phyloP scores from a whole-genome alignment of 176 grass and related monocot species.

The Tillandsia leiboldiana region DNA sequence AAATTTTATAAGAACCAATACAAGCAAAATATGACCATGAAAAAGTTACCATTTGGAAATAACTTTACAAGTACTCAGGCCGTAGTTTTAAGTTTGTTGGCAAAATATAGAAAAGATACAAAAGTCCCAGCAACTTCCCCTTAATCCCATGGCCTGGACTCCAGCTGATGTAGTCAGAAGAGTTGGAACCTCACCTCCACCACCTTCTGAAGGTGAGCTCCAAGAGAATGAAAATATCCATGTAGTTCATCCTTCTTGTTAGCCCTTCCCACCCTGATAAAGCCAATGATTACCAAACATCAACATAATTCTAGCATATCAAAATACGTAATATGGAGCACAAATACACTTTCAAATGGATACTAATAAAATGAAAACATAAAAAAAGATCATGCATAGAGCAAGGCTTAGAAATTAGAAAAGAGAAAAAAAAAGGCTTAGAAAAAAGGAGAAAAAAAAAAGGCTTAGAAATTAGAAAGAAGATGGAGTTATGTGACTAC shows the following conservation, averaged over 20 bases:
- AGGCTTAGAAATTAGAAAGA: too few relatives aligned
- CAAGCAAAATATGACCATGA: background rate
- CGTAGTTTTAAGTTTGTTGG: background rate
- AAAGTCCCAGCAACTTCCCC: background rate
- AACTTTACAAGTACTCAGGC: constrained; percentile 3
- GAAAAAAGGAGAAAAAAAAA: background rate
- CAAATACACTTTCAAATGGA: background rate
- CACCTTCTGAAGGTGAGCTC: background rate
- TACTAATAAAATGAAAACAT: too few relatives aligned
- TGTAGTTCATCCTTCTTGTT: background rate
- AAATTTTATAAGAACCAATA: background rate
- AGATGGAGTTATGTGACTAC: too few relatives aligned
- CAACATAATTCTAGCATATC: background rate
- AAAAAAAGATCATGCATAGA: background rate
- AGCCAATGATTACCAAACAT: background rate
- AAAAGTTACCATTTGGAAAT: background rate
- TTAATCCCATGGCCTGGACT: background rate
- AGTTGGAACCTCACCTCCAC: background rate
- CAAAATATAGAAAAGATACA: background rate
- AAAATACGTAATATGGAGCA: background rate
- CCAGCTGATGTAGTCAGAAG: background rate
- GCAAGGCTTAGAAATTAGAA: too few relatives aligned
- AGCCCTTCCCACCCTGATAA: constrained; percentile 1
- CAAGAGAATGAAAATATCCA: background rate
- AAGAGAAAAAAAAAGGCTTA: background rate